Conservation (phyloP, 2,329 filamentous ascomycete species). For the Aspergillus japonicus region DNA sequence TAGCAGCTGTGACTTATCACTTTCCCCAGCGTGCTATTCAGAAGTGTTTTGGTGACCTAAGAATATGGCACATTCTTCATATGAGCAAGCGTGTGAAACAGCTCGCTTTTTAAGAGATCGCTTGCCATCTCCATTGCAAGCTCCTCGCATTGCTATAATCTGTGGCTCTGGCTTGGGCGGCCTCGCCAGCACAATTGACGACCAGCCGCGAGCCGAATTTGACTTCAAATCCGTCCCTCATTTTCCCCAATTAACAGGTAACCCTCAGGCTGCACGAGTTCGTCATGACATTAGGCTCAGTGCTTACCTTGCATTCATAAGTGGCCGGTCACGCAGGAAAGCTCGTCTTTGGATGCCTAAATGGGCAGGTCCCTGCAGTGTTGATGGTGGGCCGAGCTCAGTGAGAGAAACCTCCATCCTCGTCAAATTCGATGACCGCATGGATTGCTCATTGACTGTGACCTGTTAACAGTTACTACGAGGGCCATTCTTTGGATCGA, state of each 20-base stretch:
- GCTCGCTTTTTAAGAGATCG: slow-evolving; percentile 49
- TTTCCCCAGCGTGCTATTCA: too few species aligned
- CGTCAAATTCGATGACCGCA: neutral
- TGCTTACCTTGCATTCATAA: slow-evolving; percentile 14
- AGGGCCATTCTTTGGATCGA: slow-evolving; percentile 63
- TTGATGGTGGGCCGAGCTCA: slow-evolving; percentile 65
- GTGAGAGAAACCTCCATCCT: slow-evolving; percentile 45
- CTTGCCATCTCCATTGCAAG: slow-evolving; percentile 52
- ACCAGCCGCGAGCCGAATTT: slow-evolving; percentile 52
- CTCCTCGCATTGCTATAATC: slow-evolving; percentile 61
- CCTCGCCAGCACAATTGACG: slow-evolving; percentile 56
- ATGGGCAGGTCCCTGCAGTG: slow-evolving; percentile 56
- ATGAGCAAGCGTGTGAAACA: slow-evolving; percentile 48
- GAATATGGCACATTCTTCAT: slow-evolving; percentile 5
- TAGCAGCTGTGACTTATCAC: too few species aligned
- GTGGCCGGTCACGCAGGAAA: slow-evolving; percentile 63
- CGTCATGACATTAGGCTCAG: neutral
- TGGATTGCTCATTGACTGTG: slow-evolving; percentile 6
- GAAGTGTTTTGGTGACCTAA: neutral
- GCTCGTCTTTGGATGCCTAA: slow-evolving; percentile 62
- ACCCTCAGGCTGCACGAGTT: neutral
- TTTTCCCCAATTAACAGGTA: slow-evolving; percentile 62
- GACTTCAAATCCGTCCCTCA: slow-evolving; percentile 61
- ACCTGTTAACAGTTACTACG: slow-evolving; percentile 57
- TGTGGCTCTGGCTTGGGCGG: slow-evolving; percentile 65